Evolutionary conservation across 2,329 filamentous ascomycete species (phyloP).

Genomic region (Coniella lustricola): DNA sequence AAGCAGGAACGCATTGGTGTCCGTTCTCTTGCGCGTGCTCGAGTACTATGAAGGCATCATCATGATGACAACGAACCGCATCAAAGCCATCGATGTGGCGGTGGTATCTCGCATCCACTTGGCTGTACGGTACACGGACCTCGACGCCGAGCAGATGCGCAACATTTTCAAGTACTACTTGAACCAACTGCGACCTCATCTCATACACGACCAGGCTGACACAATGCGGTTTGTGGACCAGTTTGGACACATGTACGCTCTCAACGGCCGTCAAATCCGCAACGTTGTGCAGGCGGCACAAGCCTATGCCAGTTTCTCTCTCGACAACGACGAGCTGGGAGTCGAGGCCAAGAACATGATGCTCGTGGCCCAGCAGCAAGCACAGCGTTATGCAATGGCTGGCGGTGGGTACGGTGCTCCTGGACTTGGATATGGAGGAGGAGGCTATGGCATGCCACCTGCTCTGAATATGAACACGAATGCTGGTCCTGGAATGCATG

Average conservation of each 20-base stretch:
- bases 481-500: not conserved
- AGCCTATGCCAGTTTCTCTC: not conserved
- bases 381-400: not conserved
- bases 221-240: not conserved
- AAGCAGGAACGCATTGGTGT: slow-evolving; percentile 16
- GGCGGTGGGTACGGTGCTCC: not conserved
- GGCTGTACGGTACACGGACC: slow-evolving; percentile 18
- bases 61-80: slow-evolving; percentile 20
- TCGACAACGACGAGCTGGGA: not conserved
- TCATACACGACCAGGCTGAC: slow-evolving; percentile 1
- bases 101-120: slow-evolving; percentile 20
- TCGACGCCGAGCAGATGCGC: slow-evolving; percentile 12
- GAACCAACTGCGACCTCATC: slow-evolving; percentile 12
- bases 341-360: not conserved
- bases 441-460: not conserved
- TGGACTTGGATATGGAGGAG: not conserved
- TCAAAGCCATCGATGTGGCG: slow-evolving; percentile 20
- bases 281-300: slow-evolving; percentile 10
- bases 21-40: slow-evolving; percentile 15
- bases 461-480: not conserved
- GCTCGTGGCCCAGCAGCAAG: not conserved
- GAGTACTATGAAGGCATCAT: slow-evolving; percentile 16
- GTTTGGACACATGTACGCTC: not conserved
- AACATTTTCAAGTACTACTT: slow-evolving; percentile 18
- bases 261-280: slow-evolving; percentile 9